Conservation (phyloP, 805 yeast species). For the Yarrowia sp. region DNA sequence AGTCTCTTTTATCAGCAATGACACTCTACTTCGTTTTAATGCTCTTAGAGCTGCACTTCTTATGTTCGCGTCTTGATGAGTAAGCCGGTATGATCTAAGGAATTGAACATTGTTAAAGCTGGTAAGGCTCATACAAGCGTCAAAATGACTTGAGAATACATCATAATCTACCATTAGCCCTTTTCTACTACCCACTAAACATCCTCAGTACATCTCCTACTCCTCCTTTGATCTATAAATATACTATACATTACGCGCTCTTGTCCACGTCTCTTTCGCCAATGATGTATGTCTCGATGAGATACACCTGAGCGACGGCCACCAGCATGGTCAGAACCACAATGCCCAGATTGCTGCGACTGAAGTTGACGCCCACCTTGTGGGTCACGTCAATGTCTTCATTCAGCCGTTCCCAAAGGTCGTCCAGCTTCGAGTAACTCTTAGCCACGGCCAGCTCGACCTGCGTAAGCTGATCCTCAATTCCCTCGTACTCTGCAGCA, state of each 20-base stretch:
- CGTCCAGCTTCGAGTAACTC: slow-evolving; percentile 2
- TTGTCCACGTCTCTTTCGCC: slow-evolving; percentile 10
- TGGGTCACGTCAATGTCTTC: neutral
- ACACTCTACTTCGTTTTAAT: no score
- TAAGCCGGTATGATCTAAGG: no score
- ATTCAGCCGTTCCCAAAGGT: slow-evolving; percentile 11
- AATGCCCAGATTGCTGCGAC: neutral
- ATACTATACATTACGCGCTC: slow-evolving; percentile 26
- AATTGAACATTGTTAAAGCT: no score
- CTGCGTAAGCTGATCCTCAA: slow-evolving; percentile 2
- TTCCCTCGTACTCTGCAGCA: neutral
- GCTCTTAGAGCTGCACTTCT: no score
- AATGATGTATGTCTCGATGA: neutral
- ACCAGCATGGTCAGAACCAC: neutral
- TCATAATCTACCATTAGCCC: no score
- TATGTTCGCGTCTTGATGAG: no score
- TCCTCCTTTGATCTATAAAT: slow-evolving; percentile 2
- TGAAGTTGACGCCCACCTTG: neutral
- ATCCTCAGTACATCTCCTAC: no score
- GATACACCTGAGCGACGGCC: neutral
- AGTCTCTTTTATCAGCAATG: no score
- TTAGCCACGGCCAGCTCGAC: slow-evolving; percentile 18
- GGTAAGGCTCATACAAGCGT: no score
- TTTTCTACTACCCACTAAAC: no score
- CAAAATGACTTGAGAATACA: no score